phyloP scores from a whole-genome alignment of 2,329 filamentous ascomycete species.

The Neoascochyta sp. region DNA sequence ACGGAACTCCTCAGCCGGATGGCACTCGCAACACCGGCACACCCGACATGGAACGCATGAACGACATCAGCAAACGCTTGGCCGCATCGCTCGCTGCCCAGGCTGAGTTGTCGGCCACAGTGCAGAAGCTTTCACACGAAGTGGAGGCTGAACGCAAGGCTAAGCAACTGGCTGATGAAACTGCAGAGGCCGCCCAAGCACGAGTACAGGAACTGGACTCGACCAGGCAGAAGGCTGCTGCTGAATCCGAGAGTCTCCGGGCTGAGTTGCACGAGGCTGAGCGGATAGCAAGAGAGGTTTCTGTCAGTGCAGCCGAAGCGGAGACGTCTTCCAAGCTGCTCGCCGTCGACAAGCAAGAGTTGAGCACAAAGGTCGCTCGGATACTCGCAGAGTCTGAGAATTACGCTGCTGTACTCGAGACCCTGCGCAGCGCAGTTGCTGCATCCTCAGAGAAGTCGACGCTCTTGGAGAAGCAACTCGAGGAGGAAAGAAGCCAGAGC shows the following conservation, averaged over 20 bases:
- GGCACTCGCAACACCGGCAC: constrained; percentile 57
- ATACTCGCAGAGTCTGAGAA: constrained; percentile 64
- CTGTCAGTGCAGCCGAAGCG: constrained; percentile 72
- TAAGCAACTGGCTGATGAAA: constrained; percentile 83
- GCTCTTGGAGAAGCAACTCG: constrained; percentile 74
- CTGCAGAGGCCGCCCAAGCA: constrained; percentile 73
- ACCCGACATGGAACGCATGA: constrained; percentile 62
- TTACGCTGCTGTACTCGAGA: constrained; percentile 66
- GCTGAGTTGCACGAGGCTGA: constrained; percentile 80
- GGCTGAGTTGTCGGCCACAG: constrained; percentile 71
- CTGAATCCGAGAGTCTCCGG: constrained; percentile 80
- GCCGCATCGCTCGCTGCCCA: constrained; percentile 77
- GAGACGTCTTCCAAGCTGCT: constrained; percentile 70
- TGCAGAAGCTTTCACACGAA: constrained; percentile 67
- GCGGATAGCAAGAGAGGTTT: constrained; percentile 74
- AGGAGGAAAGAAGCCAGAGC: constrained; percentile 74
- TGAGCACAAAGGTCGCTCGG: constrained; percentile 66
- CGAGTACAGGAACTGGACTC: constrained; percentile 79
- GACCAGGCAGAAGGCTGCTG: constrained; percentile 76
- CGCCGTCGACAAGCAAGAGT: constrained; percentile 79
- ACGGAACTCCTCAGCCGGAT: constrained; percentile 53
- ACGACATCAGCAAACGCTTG: constrained; percentile 76
- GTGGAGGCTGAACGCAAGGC: constrained; percentile 77
- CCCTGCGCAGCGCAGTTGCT: constrained; percentile 71
- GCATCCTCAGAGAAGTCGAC: constrained; percentile 74